phyloP scores from a whole-genome alignment of 129 eudicot species.

The Flaveria sonorensis region DNA sequence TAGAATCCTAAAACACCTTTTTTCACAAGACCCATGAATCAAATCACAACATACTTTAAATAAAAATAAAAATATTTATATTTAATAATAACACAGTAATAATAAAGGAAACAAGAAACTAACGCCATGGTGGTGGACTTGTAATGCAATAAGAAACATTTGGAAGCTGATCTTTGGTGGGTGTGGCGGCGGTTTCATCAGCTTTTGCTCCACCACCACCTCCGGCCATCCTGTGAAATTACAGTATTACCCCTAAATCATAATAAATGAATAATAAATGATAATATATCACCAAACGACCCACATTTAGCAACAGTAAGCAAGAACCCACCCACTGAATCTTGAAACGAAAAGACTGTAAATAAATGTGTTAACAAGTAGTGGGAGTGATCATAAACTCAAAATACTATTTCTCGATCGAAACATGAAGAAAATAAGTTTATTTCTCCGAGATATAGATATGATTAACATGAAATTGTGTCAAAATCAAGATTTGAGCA shows the following conservation, averaged over 20 bases:
- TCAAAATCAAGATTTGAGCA: constrained; percentile 30
- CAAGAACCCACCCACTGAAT: constrained; percentile 6
- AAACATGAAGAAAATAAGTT: constrained; percentile 16
- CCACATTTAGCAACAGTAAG: background rate
- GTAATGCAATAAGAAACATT: constrained; percentile 90
- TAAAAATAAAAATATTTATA: background rate
- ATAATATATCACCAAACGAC: background rate
- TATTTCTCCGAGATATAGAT: constrained; percentile 32
- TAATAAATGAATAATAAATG: background rate
- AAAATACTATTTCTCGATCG: background rate
- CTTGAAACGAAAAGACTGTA: constrained; percentile 2
- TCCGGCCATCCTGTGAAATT: constrained; percentile 57
- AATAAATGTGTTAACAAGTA: constrained; percentile 5
- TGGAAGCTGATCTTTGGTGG: constrained; percentile 94
- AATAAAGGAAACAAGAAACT: constrained; percentile 32
- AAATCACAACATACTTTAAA: constrained; percentile 19
- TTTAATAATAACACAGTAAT: background rate
- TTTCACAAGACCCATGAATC: background rate
- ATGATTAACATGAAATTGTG: constrained; percentile 22
- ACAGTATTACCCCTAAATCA: constrained; percentile 36
- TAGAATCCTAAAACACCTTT: constrained; percentile 23
- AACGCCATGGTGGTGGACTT: constrained; percentile 98
- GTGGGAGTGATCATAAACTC: constrained; percentile 27
- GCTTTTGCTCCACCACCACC: constrained; percentile 71
- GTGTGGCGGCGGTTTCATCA: constrained; percentile 81